Percentiles rank a stretch among this genome's conserved stretches.
phyloP scores from a whole-genome alignment of 768 basidiomycete genomes.

The Suillus luteus region DNA sequence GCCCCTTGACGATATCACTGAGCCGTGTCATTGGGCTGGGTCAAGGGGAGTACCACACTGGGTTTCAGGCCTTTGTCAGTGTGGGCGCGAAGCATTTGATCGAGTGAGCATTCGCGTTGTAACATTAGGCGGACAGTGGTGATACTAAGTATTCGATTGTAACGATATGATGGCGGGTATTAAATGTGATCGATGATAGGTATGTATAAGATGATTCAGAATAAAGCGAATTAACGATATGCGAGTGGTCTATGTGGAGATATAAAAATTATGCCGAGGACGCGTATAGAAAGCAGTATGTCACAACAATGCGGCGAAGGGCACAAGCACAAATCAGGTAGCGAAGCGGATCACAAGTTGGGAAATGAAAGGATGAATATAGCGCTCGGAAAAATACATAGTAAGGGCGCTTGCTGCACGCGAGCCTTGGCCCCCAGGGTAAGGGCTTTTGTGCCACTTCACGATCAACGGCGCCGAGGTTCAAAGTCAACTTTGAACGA shows the following conservation, averaged over 20 bases:
- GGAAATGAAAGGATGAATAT: conserved; percentile 19
- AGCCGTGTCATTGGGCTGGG: neutral
- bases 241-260: conserved; percentile 29
- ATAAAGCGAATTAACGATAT: conserved; percentile 36
- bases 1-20: neutral
- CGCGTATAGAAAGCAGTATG: conserved; percentile 42
- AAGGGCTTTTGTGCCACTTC: conserved; percentile 16
- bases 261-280: conserved; percentile 33
- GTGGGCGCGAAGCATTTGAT: neutral
- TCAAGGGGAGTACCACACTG: neutral
- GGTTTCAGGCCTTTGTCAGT: neutral
- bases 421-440: conserved; percentile 23
- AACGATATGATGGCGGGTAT: conserved; percentile 31
- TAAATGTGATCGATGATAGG: conserved; percentile 30
- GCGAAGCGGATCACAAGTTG: conserved; percentile 30
- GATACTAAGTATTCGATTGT: conserved; percentile 24
- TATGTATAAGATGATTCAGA: conserved; percentile 28
- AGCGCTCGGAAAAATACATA: conserved; percentile 13
- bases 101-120: conserved; percentile 3
- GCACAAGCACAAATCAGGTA: conserved; percentile 17
- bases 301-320: conserved; percentile 39
- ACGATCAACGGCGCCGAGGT: conserved; percentile 39
- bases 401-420: conserved; percentile 15
- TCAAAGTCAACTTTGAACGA: conserved; percentile 76
- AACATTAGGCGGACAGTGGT: conserved; percentile 5